These are phyloP conservation scores for Eucalyptus erythrocorys DNA, from an alignment of 345 rosid species.

Conservation along the genomic window DNA sequence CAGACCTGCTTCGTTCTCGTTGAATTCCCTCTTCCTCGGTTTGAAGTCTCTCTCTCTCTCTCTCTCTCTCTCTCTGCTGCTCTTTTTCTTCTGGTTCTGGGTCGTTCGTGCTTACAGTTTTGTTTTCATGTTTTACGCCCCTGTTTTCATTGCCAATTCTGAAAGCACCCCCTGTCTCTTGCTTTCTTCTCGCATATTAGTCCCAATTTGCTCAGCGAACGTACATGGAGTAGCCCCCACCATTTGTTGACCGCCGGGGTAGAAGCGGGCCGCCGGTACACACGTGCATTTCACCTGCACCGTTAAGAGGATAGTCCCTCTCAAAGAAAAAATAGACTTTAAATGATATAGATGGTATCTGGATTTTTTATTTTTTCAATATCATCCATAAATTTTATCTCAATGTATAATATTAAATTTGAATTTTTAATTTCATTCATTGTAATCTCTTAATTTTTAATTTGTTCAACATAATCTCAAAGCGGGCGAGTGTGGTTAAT, in stretches of 20 bases:
- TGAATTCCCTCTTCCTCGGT: background rate
- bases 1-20: background rate
- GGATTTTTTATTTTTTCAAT: rapidly evolving
- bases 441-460: no score
- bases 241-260: no score
- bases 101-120: background rate
- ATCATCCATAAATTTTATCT: rapidly evolving
- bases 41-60: background rate
- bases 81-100: background rate
- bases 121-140: background rate
- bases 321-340: no score
- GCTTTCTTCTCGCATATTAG: background rate
- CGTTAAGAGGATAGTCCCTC: no score
- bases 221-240: background rate
- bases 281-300: no score
- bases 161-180: background rate
- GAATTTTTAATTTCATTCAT: no score
- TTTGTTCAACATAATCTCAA: no score
- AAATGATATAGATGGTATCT: rapidly evolving
- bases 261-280: rapidly evolving
- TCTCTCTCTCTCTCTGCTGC: background rate
- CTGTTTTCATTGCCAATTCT: background rate
- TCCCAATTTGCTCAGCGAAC: background rate
- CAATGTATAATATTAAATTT: no score
- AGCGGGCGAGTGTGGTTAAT: rapidly evolving